phyloP scores from a whole-genome alignment of 23 red algal genomes.

The Pyropia haitanensis region DNA sequence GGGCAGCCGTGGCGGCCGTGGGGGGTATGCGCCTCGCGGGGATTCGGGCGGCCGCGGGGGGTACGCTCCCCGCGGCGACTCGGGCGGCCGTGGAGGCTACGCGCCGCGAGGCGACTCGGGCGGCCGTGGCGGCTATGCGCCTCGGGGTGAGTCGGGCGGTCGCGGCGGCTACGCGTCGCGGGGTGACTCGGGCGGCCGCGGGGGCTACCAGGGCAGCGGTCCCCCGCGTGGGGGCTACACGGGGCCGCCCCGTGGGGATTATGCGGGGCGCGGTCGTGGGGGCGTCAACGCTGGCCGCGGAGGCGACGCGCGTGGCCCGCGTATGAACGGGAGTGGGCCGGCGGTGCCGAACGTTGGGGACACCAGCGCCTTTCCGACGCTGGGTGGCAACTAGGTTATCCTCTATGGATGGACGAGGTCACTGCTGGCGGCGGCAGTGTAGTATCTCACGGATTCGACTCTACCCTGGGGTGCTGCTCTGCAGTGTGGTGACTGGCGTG shows the following conservation, averaged over 20 bases:
- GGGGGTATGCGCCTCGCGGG: not conserved
- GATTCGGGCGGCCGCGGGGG: not conserved
- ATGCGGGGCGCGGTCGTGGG: not conserved
- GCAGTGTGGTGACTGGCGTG: too few species aligned
- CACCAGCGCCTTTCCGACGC: conserved; percentile 1
- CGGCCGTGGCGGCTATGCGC: too few species aligned
- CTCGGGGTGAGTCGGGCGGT: not conserved
- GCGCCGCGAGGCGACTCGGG: too few species aligned
- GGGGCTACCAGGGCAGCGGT: not conserved
- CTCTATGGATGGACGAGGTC: too few species aligned
- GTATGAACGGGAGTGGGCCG: not conserved
- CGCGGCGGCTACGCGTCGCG: not conserved
- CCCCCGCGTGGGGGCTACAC: too few species aligned
- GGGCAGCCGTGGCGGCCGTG: not conserved
- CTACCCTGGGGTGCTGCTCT: too few species aligned
- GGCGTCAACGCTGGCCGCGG: not conserved
- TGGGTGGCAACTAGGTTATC: not conserved
- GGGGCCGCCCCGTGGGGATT: not conserved
- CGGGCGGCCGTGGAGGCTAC: too few species aligned
- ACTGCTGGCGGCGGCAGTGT: too few species aligned
- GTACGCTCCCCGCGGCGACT: too few species aligned
- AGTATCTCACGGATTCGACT: too few species aligned
- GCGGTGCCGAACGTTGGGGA: conserved; percentile 1
- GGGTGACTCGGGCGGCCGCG: not conserved
- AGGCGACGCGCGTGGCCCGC: not conserved